Conservation (phyloP, 75 land plant species). For the Cryptomeria japonica region DNA sequence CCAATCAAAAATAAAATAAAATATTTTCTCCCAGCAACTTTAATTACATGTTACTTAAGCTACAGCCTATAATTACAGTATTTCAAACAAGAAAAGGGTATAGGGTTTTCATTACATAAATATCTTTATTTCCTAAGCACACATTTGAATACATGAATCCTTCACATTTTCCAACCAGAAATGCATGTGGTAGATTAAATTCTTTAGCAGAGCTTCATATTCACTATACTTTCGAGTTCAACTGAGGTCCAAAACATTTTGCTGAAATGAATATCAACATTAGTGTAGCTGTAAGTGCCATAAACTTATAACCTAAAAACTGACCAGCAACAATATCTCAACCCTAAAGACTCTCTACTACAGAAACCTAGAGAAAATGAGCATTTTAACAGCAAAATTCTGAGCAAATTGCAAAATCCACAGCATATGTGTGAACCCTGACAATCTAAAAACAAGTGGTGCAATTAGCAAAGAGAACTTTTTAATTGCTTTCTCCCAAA, state of each 20-base stretch:
- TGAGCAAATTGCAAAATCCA: neutral
- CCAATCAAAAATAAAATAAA: neutral
- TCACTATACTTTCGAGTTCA: neutral
- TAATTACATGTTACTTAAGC: neutral
- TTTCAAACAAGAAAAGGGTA: neutral
- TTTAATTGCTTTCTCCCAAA: neutral
- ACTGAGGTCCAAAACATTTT: neutral
- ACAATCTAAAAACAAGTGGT: neutral
- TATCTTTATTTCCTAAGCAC: too few species aligned
- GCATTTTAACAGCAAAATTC: neutral
- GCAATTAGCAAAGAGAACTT: neutral
- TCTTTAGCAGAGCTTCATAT: neutral
- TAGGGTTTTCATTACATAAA: neutral
- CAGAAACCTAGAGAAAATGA: neutral
- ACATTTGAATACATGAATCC: neutral
- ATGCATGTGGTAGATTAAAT: neutral
- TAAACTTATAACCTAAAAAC: neutral
- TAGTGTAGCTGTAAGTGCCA: neutral
- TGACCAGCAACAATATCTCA: neutral
- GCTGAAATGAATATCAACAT: neutral
- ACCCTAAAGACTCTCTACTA: neutral
- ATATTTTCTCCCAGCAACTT: neutral
- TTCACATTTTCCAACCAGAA: neutral
- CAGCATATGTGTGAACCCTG: neutral
- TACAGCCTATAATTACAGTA: neutral